Evolutionary conservation across 2,329 filamentous ascomycete species (phyloP).

Genomic region (Aspergillus spinulosporus): DNA sequence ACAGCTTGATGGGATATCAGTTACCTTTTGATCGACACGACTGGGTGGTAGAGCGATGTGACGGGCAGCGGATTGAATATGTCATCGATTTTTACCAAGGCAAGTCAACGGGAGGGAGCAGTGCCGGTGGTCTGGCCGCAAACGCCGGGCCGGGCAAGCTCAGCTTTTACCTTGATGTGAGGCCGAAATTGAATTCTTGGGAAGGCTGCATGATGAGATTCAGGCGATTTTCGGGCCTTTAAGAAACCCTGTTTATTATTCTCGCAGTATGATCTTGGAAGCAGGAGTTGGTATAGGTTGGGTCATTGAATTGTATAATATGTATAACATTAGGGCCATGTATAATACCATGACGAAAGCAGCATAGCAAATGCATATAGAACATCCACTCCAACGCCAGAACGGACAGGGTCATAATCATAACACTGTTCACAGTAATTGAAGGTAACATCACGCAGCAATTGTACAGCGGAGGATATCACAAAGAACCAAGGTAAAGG

Average conservation of each 20-base stretch:
- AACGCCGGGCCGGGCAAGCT: conserved; percentile 46
- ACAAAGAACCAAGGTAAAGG: conserved; percentile 22
- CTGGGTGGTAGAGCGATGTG: conserved; percentile 94
- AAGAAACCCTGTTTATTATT: conserved; percentile 7
- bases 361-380: conserved; percentile 23
- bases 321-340: conserved; percentile 35
- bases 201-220: conserved; percentile 62
- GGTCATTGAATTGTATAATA: conserved; percentile 32
- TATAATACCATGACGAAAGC: conserved; percentile 32
- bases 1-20: conserved; percentile 82
- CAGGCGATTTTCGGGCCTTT: conserved; percentile 50
- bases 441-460: conserved; percentile 25
- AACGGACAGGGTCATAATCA: conserved; percentile 16
- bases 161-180: conserved; percentile 65
- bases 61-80: conserved; percentile 73
- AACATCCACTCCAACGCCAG: conserved; percentile 28
- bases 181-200: conserved; percentile 64
- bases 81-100: conserved; percentile 98
- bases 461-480: conserved; percentile 35
- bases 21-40: conserved; percentile 94
- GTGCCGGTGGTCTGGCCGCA: conserved; percentile 30
- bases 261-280: conserved; percentile 25
- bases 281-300: conserved; percentile 30
- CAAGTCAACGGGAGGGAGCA: conserved; percentile 43
- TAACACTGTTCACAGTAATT: conserved; percentile 12